Percentiles rank a stretch among this genome's conserved stretches.
Evolutionary conservation across 2,329 filamentous ascomycete genomes (phyloP).

Genomic region (Penicillium sp.): DNA sequence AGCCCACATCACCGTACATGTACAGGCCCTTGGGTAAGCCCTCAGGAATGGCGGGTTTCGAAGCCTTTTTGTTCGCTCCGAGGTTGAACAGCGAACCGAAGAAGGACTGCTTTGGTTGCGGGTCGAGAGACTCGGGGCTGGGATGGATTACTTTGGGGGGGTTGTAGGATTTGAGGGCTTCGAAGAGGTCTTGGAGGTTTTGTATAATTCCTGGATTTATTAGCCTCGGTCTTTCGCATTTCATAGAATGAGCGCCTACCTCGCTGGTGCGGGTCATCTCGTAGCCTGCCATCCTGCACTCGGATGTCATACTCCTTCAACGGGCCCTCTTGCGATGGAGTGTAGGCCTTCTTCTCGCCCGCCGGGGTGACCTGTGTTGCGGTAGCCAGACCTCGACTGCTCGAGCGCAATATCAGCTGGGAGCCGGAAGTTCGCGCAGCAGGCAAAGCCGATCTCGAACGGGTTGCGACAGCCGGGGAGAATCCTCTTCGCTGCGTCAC

Average conservation of each 20-base stretch:
- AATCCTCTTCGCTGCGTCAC: slow-evolving; percentile 14
- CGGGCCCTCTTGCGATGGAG: slow-evolving; percentile 54
- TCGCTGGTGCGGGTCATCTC: slow-evolving; percentile 87
- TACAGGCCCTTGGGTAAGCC: slow-evolving; percentile 83
- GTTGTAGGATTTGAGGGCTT: slow-evolving; percentile 69
- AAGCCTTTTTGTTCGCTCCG: slow-evolving; percentile 28
- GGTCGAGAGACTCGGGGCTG: slow-evolving; percentile 63
- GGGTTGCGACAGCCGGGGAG: neutral
- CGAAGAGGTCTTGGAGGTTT: slow-evolving; percentile 80
- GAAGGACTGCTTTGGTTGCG: slow-evolving; percentile 49
- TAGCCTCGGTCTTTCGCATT: neutral
- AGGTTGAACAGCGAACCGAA: slow-evolving; percentile 46
- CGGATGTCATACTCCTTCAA: slow-evolving; percentile 82
- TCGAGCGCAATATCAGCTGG: slow-evolving; percentile 19
- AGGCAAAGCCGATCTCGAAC: neutral
- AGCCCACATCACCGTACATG: slow-evolving; percentile 92
- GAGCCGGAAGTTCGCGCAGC: slow-evolving; percentile 1
- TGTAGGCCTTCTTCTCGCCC: slow-evolving; percentile 4
- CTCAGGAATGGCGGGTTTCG: slow-evolving; percentile 53
- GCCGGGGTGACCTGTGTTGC: slow-evolving; percentile 8
- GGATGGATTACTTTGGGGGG: slow-evolving; percentile 72
- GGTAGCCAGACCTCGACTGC: slow-evolving; percentile 17
- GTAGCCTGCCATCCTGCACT: slow-evolving; percentile 66
- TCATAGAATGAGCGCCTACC: slow-evolving; percentile 48
- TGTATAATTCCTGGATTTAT: slow-evolving; percentile 68